Conservation (phyloP, 768 basidiomycete genomes). For the Imleria badia region DNA sequence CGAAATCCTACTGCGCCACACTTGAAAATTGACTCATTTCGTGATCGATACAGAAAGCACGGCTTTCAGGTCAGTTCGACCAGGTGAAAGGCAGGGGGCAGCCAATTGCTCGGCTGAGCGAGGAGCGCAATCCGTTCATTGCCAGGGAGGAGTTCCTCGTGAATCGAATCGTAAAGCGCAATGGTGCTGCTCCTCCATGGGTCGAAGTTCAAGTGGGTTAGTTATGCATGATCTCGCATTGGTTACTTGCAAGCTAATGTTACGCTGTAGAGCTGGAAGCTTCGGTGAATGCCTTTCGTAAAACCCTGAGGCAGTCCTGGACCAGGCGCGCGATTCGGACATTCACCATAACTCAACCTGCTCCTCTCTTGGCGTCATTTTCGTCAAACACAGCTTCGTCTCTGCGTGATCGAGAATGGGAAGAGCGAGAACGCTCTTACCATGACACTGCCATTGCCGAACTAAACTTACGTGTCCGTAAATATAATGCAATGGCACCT, state of each 20-base stretch:
- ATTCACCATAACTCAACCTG: constrained; percentile 45
- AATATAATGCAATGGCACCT: constrained; percentile 80
- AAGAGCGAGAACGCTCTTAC: constrained; percentile 61
- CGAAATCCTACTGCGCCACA: constrained; percentile 4
- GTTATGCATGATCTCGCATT: constrained; percentile 18
- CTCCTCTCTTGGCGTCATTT: constrained; percentile 39
- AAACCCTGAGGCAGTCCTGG: constrained; percentile 66
- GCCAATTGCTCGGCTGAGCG: constrained; percentile 42
- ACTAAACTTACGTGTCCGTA: constrained; percentile 71
- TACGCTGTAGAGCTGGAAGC: constrained; percentile 58
- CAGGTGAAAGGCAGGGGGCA: constrained; percentile 66
- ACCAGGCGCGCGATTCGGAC: constrained; percentile 70
- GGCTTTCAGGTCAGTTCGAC: constrained; percentile 67
- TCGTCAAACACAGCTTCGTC: constrained; percentile 37
- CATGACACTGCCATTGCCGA: constrained; percentile 69
- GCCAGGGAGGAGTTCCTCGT: constrained; percentile 77
- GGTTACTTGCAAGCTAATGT: not conserved
- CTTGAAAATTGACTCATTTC: not conserved
- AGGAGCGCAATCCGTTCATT: constrained; percentile 65
- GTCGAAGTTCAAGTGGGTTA: constrained; percentile 74
- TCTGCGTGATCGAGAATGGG: constrained; percentile 70
- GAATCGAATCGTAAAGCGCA: constrained; percentile 81
- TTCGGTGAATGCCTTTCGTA: constrained; percentile 60
- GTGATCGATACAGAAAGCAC: constrained; percentile 49
- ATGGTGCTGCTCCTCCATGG: constrained; percentile 86